These are phyloP conservation scores for Gynochthodes officinalis DNA, from an alignment of 257 asterid species.

Conservation along the genomic window DNA sequence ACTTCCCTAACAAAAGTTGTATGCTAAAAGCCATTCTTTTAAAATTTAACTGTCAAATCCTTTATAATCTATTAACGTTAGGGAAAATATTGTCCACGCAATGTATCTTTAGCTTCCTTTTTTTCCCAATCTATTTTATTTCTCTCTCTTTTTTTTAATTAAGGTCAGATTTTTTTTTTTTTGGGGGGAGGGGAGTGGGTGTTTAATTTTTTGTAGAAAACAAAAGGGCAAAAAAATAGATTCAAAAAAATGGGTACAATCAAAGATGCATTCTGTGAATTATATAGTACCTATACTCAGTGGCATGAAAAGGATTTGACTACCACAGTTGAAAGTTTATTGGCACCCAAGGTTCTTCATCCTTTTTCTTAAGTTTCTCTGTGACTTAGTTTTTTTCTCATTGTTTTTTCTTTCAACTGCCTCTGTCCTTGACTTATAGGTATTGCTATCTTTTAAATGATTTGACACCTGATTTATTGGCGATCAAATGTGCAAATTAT, in stretches of 20 bases:
- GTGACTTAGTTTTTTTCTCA: neutral
- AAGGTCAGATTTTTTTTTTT: neutral
- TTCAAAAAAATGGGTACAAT: too few relatives aligned
- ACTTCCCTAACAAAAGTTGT: neutral
- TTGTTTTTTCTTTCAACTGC: neutral
- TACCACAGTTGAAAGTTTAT: neutral
- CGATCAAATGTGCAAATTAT: slow-evolving; percentile 27
- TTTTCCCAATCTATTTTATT: neutral
- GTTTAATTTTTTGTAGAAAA: too few relatives aligned
- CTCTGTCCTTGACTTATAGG: slow-evolving; percentile 21
- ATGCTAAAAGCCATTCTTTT: slow-evolving; percentile 1
- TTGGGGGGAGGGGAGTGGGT: too few relatives aligned
- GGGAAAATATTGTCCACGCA: neutral
- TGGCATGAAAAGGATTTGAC: neutral
- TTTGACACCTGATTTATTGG: slow-evolving; percentile 32
- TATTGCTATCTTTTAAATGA: slow-evolving; percentile 44
- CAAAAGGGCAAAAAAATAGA: too few relatives aligned
- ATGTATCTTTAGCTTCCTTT: neutral
- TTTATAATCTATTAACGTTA: too few relatives aligned
- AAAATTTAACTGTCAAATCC: neutral
- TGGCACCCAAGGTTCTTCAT: too few relatives aligned
- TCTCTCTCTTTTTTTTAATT: neutral
- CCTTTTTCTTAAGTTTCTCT: neutral
- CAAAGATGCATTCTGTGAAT: too few relatives aligned
- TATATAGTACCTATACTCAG: neutral